Evolutionary conservation across 148 eudicot genomes (phyloP).

Genomic region (Hydrangea macrophylla): DNA sequence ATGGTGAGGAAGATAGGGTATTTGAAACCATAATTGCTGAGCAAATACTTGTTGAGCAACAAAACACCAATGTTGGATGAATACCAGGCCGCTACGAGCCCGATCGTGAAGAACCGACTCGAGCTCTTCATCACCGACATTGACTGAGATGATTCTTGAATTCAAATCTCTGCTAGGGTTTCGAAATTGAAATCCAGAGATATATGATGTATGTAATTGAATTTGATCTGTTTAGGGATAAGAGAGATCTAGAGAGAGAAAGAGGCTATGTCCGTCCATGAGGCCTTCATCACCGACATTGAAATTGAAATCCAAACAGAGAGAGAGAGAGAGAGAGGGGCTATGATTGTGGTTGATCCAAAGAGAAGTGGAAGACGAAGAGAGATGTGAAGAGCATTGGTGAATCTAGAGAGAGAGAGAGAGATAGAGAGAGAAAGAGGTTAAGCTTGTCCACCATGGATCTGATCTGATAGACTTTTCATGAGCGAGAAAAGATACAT

Average conservation of each 20-base stretch:
- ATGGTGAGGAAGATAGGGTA: slow-evolving; percentile 87
- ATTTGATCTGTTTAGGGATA: slow-evolving; percentile 3
- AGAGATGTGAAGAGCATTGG: neutral
- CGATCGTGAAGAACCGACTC: slow-evolving; percentile 62
- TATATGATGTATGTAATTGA: too few relatives aligned
- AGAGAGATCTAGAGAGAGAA: neutral
- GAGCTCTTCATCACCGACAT: slow-evolving; percentile 45
- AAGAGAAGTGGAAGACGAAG: neutral
- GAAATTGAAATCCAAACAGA: too few relatives aligned
- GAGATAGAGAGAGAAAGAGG: slow-evolving; percentile 9
- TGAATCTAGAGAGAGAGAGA: slow-evolving; percentile 16
- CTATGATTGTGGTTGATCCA: neutral
- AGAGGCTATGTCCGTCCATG: neutral
- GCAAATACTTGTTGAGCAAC: slow-evolving; percentile 67
- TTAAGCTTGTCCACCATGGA: neutral
- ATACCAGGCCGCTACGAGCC: slow-evolving; percentile 75
- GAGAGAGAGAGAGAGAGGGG: neutral
- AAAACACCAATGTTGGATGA: slow-evolving; percentile 83
- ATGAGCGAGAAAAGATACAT: neutral
- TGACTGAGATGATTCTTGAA: slow-evolving; percentile 2
- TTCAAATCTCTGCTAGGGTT: slow-evolving; percentile 5
- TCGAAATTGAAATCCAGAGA: neutral
- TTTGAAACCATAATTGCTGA: slow-evolving; percentile 76
- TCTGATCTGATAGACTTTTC: neutral
- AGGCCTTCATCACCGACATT: too few relatives aligned